These are phyloP conservation scores for Amaranthus hypochondriacus DNA, from an alignment of 148 eudicot species.

Conservation along the genomic window DNA sequence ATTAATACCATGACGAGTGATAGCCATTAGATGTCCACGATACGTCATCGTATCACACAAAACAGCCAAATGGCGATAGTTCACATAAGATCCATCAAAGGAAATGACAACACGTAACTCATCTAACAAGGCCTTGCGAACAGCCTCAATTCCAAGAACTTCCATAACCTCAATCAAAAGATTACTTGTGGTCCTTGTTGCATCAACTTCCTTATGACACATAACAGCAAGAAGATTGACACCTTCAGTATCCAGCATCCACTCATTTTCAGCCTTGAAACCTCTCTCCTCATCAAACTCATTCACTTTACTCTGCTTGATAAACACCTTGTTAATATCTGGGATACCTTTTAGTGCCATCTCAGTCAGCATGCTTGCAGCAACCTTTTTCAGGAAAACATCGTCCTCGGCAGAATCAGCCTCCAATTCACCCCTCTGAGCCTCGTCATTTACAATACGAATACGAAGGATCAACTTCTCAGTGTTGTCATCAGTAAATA, in stretches of 20 bases:
- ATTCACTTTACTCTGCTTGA: constrained; percentile 67
- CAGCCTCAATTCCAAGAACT: constrained; percentile 97
- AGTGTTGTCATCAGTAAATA: constrained; percentile 92
- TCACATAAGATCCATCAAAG: constrained; percentile 96
- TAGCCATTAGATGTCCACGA: constrained; percentile 98
- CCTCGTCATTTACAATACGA: constrained; percentile 94
- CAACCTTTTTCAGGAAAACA: constrained; percentile 90
- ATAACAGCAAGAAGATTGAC: constrained; percentile 95
- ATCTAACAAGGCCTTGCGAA: constrained; percentile 82
- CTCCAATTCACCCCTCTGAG: constrained; percentile 77
- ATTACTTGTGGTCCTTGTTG: constrained; percentile 85
- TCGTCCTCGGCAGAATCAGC: constrained; percentile 98
- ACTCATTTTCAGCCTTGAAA: constrained; percentile 76
- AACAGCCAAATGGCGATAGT: constrained; percentile 90
- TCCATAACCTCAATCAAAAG: constrained; percentile 96
- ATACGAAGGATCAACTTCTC: constrained; percentile 93
- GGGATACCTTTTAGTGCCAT: constrained; percentile 95
- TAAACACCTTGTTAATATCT: constrained; percentile 94
- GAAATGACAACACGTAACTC: constrained; percentile 96
- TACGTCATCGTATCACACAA: constrained; percentile 98
- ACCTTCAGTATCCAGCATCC: constrained; percentile 99
- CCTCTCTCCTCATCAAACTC: constrained; percentile 82
- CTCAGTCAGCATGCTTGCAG: constrained; percentile 95
- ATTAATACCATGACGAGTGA: constrained; percentile 95
- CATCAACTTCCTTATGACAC: constrained; percentile 90